phyloP scores from a whole-genome alignment of 2,329 filamentous ascomycete species.

The Stemphylium lycopersici region DNA sequence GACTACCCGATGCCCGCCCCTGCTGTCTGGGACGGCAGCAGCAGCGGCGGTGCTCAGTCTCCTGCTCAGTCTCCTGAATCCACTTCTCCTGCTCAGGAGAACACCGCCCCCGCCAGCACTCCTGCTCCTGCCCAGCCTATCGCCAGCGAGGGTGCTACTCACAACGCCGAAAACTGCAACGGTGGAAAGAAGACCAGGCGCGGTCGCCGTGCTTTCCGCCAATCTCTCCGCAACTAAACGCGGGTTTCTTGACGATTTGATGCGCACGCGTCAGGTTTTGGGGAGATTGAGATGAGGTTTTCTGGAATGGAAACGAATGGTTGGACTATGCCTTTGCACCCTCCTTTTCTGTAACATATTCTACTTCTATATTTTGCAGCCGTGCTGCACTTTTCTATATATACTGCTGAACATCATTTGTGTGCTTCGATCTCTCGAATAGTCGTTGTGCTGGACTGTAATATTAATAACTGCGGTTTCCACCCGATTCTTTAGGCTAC shows the following conservation, averaged over 20 bases:
- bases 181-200: constrained; percentile 2
- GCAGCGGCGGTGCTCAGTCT: background rate
- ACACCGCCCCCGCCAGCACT: background rate
- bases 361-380: background rate
- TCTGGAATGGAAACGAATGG: background rate
- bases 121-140: background rate
- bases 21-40: constrained; percentile 22
- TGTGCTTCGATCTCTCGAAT: background rate
- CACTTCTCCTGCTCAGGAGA: background rate
- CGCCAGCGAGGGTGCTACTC: background rate
- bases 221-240: constrained; percentile 3
- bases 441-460: background rate
- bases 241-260: background rate
- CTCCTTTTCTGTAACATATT: background rate
- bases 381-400: constrained; percentile 6
- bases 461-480: too few species aligned
- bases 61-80: background rate
- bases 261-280: background rate
- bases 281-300: background rate
- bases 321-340: background rate
- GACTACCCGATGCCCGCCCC: constrained; percentile 27
- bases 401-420: background rate
- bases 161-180: constrained; percentile 2
- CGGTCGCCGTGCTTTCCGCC: constrained; percentile 10
- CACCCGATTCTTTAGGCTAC: too few species aligned